Conservation (phyloP, 2,329 filamentous ascomycete genomes). For the Scedosporium minutisporum region DNA sequence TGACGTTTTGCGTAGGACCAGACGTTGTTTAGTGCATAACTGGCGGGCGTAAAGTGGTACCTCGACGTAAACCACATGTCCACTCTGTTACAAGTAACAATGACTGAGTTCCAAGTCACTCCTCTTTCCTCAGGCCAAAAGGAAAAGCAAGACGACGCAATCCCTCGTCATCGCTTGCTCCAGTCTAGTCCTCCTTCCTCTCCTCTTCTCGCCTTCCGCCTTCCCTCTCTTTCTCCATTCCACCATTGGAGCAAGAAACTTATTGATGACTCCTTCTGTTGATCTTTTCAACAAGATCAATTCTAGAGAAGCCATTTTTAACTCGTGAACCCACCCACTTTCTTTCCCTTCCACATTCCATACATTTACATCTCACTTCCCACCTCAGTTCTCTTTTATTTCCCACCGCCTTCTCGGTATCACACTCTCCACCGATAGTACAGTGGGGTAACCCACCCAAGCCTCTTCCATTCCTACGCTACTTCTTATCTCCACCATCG, state of each 20-base stretch:
- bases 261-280: background rate
- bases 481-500: background rate
- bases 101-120: background rate
- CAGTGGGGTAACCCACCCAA: background rate
- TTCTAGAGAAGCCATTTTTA: background rate
- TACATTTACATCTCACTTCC: background rate
- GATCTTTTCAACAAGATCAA: background rate
- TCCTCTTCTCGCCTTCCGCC: background rate
- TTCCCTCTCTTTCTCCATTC: background rate
- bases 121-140: constrained; percentile 6
- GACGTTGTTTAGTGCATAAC: no score
- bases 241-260: background rate
- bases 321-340: background rate
- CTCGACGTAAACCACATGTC: no score
- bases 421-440: background rate
- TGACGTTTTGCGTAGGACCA: no score
- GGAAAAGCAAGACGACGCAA: constrained; percentile 7
- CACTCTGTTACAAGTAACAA: no score
- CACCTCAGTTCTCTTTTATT: background rate
- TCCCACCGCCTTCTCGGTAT: background rate
- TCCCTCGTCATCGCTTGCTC: constrained; percentile 6
- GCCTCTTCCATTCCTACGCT: background rate
- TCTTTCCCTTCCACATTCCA: background rate
- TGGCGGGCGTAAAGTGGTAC: no score
- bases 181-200: background rate